Evolutionary conservation across 2,329 filamentous ascomycete species (phyloP).

Genomic region (Penicillium sp.): DNA sequence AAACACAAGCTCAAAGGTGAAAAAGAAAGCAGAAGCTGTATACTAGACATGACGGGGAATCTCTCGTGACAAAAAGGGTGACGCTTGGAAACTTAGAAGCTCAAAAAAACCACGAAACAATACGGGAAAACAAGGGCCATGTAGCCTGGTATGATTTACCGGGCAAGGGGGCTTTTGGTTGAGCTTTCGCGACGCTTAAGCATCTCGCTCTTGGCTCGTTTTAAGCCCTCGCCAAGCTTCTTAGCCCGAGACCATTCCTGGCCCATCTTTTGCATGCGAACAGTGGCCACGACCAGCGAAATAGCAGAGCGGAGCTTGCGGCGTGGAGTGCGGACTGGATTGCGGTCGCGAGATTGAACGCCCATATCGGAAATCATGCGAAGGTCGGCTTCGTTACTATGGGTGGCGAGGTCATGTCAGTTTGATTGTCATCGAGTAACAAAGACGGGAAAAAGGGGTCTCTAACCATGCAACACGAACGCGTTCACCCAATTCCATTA

Average conservation of each 20-base stretch:
- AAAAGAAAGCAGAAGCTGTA: slow-evolving; percentile 7
- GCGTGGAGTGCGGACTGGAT: slow-evolving; percentile 33
- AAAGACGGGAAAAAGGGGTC: slow-evolving; percentile 5
- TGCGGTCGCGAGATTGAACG: slow-evolving; percentile 49
- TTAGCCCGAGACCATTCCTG: slow-evolving; percentile 46
- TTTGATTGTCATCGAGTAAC: slow-evolving; percentile 6
- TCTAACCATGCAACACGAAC: slow-evolving; percentile 72
- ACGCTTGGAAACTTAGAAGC: slow-evolving; percentile 21
- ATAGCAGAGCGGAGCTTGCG: slow-evolving; percentile 44
- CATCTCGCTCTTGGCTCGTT: slow-evolving; percentile 42
- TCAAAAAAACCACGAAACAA: slow-evolving; percentile 19
- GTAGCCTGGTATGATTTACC: slow-evolving; percentile 2
- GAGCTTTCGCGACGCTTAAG: slow-evolving; percentile 37
- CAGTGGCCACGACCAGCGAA: slow-evolving; percentile 43
- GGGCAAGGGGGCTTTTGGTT: slow-evolving; percentile 20
- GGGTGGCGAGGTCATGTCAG: slow-evolving; percentile 19
- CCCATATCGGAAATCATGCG: slow-evolving; percentile 82
- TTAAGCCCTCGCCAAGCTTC: slow-evolving; percentile 45
- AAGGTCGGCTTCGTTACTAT: slow-evolving; percentile 88
- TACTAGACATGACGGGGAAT: slow-evolving; percentile 25
- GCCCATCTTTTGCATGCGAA: slow-evolving; percentile 47
- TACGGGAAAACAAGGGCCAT: slow-evolving; percentile 25
- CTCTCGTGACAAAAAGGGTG: slow-evolving; percentile 19
- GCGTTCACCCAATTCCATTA: slow-evolving; percentile 74
- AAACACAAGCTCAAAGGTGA: not conserved